These are phyloP conservation scores for Cryoendolithus antarcticus DNA, from an alignment of 2,329 filamentous ascomycete genomes.

Conservation along the genomic window DNA sequence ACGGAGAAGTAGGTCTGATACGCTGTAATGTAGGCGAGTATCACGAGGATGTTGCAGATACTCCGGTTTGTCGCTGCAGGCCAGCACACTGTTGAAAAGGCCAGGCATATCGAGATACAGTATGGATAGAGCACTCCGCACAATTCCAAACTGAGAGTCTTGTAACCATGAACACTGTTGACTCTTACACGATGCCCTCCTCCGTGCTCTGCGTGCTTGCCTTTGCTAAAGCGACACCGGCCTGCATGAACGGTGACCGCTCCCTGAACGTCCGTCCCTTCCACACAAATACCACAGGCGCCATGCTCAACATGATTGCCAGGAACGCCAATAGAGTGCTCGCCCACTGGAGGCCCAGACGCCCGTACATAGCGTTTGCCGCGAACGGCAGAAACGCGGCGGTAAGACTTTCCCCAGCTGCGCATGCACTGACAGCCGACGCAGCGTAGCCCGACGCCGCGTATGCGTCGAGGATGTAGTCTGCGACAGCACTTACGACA, in stretches of 20 bases:
- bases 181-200: too few species aligned
- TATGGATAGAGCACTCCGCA: too few species aligned
- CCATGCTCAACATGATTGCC: conserved; percentile 30
- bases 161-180: too few species aligned
- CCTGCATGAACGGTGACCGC: conserved; percentile 23
- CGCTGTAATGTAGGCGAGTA: too few species aligned
- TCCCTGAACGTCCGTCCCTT: conserved; percentile 21
- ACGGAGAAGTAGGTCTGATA: too few species aligned
- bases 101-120: too few species aligned
- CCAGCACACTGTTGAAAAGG: too few species aligned
- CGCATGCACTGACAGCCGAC: conserved; percentile 37
- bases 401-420: conserved; percentile 37
- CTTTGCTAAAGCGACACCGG: background rate
- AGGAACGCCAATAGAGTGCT: conserved; percentile 36
- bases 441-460: conserved; percentile 33
- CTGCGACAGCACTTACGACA: conserved; percentile 34
- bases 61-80: too few species aligned
- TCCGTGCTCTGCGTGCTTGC: too few species aligned
- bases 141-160: too few species aligned
- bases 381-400: conserved; percentile 38
- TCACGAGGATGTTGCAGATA: too few species aligned
- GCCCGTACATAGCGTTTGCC: conserved; percentile 36
- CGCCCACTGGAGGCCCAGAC: conserved; percentile 38
- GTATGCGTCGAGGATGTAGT: conserved; percentile 40
- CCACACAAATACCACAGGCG: conserved; percentile 32